Evolutionary conservation across 352 stramenopile species (phyloP), one percentile per base, ranked within the genome.

Genomic region (Bremia lactucae): DNA sequence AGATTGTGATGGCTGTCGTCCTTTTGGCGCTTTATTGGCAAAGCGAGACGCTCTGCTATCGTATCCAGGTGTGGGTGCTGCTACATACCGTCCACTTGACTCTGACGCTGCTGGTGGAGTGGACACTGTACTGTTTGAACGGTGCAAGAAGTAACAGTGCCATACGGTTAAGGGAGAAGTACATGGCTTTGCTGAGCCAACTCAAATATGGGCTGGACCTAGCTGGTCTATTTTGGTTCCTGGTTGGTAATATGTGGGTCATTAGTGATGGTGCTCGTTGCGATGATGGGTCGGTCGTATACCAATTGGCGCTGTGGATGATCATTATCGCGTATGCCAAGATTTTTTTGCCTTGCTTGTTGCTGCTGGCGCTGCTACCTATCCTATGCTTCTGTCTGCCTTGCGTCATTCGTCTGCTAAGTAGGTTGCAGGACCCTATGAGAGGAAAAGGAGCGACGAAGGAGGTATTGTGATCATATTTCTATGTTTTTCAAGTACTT

Each of bases 361-460:
- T 96, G 55, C 66, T 94, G 39, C 52, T 96, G 34, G 65, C 87
- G 38, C 63, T 96, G 43, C 61, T 97, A 41, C 88, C 88, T 6
- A 75, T 97, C 25, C 73, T 96, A 20, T 97, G 88, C 68, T 97
- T 96, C 62, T 97, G 88, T 60, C 66, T 96, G 20, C 87, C 88
- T 2, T 96, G 85, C 52, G 68, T 97, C 29, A 95, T 96, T 46
- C 85, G 85, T 26, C 53, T 97, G 14, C 65, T 97, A n/a, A 90
- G 72, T 25, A 66, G 83, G 14, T 59, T 96, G 46, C 80, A 96
- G 46, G 85, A 95, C 35, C 82, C 81, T 0, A 87, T 88, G 67
- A 65, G 65, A 11, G 80, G 73, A 49, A 94, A 95, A 55, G 87
- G 87, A 41, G 85, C 82, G 2, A 75, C 72, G 2, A 62, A 83